These are phyloP conservation scores for Ceratocystis cubensis DNA, from an alignment of 2,329 filamentous ascomycete genomes.

Conservation along the genomic window DNA sequence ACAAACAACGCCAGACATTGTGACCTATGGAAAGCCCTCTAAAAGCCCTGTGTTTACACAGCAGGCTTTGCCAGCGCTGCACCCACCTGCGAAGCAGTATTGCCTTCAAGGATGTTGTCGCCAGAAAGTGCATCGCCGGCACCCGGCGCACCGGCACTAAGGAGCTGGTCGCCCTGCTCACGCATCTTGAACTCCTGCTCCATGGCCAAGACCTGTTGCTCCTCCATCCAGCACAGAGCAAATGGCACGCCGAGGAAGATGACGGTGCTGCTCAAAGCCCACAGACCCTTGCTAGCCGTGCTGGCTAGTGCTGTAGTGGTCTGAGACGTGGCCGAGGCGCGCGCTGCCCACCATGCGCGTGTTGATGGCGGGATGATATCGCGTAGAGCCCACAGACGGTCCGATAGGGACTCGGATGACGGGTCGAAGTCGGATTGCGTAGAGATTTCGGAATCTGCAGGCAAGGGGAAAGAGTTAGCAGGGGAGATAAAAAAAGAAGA, in stretches of 20 bases:
- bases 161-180: conserved; percentile 67
- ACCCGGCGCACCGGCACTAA: conserved; percentile 35
- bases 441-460: conserved; percentile 67
- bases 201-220: conserved; percentile 95
- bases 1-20: background rate
- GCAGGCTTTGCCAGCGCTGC: conserved; percentile 41
- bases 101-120: conserved; percentile 24
- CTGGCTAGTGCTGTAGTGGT: conserved; percentile 43
- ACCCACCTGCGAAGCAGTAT: conserved; percentile 38
- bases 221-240: conserved; percentile 83
- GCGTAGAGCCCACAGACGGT: conserved; percentile 59
- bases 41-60: conserved; percentile 31
- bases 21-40: background rate
- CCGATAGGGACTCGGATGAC: conserved; percentile 45
- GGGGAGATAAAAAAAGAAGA: background rate
- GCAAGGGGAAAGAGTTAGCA: conserved; percentile 11
- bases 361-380: conserved; percentile 65
- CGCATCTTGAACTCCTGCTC: conserved; percentile 96
- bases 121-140: conserved; percentile 24
- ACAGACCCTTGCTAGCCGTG: conserved; percentile 75
- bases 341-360: conserved; percentile 54
- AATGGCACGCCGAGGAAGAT: conserved; percentile 86
- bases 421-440: conserved; percentile 61
- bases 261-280: conserved; percentile 80
- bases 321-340: conserved; percentile 41